Base-by-base conservation (phyloP, 805 yeast species). In the Pichia exigua region DNA sequence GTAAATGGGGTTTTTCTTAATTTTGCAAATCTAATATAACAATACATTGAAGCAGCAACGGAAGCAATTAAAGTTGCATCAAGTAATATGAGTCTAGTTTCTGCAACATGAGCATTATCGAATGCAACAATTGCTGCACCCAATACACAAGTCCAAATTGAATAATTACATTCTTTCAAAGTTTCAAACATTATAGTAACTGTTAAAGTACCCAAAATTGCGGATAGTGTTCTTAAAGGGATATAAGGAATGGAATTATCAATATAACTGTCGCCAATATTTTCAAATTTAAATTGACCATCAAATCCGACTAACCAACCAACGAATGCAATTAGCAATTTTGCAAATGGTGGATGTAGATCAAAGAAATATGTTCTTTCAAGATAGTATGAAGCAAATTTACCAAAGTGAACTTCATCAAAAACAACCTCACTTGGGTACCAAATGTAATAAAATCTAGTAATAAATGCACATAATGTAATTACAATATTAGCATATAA, bases 271-370 rank as follows among this genome's bases (percentile, higher is more conserved):
- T 86, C 87, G 43, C 97, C 97, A 67, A 91, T 91, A 62, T 77
- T 81, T 56, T 90, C 96, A 62, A 92, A 94, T 68, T 90, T 88
- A 75, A 90, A 94, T 13, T 78, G 67, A n/a, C 99, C 99, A 62
- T 85, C 82, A 67, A 88, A 94, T 3, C 97, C 97, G 48, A 85
- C 81, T 24, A 94, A 61, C 75, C 84, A 89, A 43, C 99, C 99
- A 41, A 85, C 88, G 53, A 83, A 76, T 0, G 98, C 98, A 69
- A 92, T 88, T 59, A 91, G 74, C 66, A 94, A 75, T 67, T 94
- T 94, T 50, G 96, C 99, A 68, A 94, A 88, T 22, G 99, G 99
- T 11, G 99, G 99, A 70, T 94, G 99, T 48, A 94, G 81, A 70
- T 94, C 99, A 63, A 94, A 94, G 68, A 89, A 94, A 68, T 87